Conservation (phyloP, 176 grass and related monocot species). For the Tillandsia leiboldiana region DNA sequence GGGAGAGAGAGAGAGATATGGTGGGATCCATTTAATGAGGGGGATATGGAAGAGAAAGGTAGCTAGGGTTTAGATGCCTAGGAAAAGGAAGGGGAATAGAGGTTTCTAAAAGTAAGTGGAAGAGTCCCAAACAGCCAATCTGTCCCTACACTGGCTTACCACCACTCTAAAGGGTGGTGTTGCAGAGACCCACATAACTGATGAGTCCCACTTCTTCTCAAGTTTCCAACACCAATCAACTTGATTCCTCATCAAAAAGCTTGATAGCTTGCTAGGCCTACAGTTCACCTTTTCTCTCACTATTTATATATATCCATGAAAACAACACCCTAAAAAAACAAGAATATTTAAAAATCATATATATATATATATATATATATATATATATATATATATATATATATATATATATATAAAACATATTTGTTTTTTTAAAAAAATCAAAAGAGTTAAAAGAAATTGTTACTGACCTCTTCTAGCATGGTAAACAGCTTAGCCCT, state of each 20-base stretch:
- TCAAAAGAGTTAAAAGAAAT: background rate
- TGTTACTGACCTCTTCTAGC: constrained; percentile 17
- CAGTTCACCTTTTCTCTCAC: no score
- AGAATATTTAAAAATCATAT: background rate
- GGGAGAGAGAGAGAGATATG: background rate
- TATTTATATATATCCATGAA: background rate
- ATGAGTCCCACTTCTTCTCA: background rate
- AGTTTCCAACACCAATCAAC: background rate
- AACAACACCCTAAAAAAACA: background rate
- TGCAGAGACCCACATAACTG: constrained; percentile 12
- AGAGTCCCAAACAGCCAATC: background rate
- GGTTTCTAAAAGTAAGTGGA: constrained; percentile 15
- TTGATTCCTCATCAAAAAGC: background rate
- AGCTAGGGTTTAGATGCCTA: constrained; percentile 4
- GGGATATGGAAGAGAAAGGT: background rate
- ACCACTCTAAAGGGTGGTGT: background rate
- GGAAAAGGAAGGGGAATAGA: constrained; percentile 2
- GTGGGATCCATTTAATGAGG: constrained; percentile 12
- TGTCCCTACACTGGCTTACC: background rate
- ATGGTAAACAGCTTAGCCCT: constrained; percentile 15
- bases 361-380: background rate
- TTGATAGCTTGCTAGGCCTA: background rate
- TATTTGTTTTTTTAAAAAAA: background rate
- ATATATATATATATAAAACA: background rate
- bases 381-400: background rate